Evolutionary conservation across 2,329 filamentous ascomycete species (phyloP).

Genomic region (Phialophora macrospora): DNA sequence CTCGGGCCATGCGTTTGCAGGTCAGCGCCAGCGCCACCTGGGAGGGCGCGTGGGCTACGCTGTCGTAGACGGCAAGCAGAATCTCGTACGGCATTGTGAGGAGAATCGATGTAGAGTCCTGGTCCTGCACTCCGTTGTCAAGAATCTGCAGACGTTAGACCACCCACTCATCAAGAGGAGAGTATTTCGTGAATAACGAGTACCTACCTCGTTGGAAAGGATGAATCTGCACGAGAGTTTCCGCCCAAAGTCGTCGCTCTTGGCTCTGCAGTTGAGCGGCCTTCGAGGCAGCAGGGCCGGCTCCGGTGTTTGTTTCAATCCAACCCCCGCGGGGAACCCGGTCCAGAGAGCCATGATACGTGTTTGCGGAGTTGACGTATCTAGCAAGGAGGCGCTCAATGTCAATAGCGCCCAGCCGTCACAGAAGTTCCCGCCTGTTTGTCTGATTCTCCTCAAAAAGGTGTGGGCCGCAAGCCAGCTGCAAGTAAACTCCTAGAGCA

Average conservation of each 20-base stretch:
- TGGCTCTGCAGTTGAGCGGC: slow-evolving; percentile 33
- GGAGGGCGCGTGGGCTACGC: slow-evolving; percentile 34
- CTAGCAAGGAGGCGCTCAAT: background rate
- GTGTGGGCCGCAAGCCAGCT: background rate
- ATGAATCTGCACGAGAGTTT: slow-evolving; percentile 34
- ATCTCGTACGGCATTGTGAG: slow-evolving; percentile 38
- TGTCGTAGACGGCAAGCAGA: slow-evolving; percentile 35
- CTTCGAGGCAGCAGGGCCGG: slow-evolving; percentile 12
- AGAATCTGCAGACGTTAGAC: slow-evolving; percentile 20
- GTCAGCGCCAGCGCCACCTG: slow-evolving; percentile 38
- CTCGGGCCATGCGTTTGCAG: slow-evolving; percentile 38
- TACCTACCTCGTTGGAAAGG: slow-evolving; percentile 29
- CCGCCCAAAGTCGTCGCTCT: slow-evolving; percentile 34
- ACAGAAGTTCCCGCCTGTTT: background rate
- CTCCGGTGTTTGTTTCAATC: slow-evolving; percentile 6
- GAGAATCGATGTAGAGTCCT: slow-evolving; percentile 21
- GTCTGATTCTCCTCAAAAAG: background rate
- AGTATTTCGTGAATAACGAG: background rate
- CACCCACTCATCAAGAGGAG: background rate
- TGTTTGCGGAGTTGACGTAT: background rate
- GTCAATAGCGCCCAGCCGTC: background rate
- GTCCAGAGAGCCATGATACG: slow-evolving; percentile 32
- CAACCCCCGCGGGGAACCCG: slow-evolving; percentile 26
- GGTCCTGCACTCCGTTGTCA: slow-evolving; percentile 1
- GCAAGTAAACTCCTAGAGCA: background rate